These are phyloP conservation scores for Curvularia sp. DNA, from an alignment of 2,329 filamentous ascomycete species.

Conservation along the genomic window DNA sequence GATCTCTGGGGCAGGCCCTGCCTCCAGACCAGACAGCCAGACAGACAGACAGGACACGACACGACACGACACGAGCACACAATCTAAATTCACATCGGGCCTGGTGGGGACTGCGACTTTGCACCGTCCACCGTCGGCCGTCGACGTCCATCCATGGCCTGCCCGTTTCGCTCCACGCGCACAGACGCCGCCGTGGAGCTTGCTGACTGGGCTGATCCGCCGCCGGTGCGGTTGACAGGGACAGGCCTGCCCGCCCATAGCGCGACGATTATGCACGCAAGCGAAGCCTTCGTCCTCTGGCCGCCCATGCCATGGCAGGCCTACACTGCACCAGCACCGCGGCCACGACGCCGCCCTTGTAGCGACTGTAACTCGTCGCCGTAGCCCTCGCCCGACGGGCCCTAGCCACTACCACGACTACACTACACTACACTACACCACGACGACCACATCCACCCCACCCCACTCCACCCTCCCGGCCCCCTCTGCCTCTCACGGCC, in stretches of 20 bases:
- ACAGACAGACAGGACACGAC: slow-evolving; percentile 16
- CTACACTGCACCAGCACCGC: slow-evolving; percentile 1
- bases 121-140: not conserved
- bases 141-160: slow-evolving; percentile 16
- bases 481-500: slow-evolving; percentile 8
- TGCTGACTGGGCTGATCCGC: slow-evolving; percentile 47
- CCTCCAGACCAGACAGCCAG: too few relatives aligned
- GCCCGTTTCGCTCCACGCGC: slow-evolving; percentile 36
- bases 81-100: slow-evolving; percentile 49
- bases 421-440: not conserved
- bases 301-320: slow-evolving; percentile 16
- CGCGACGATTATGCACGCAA: slow-evolving; percentile 41
- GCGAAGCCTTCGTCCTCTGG: slow-evolving; percentile 36
- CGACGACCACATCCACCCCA: not conserved
- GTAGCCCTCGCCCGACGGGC: too few relatives aligned
- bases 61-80: slow-evolving; percentile 44
- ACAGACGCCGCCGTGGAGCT: slow-evolving; percentile 35
- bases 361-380: not conserved
- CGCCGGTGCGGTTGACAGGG: slow-evolving; percentile 39
- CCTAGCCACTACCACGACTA: not conserved
- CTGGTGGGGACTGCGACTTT: slow-evolving; percentile 32
- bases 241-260: slow-evolving; percentile 22
- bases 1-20: too few relatives aligned
- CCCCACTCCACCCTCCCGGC: slow-evolving; percentile 12
- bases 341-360: slow-evolving; percentile 26